Conservation (phyloP, 768 basidiomycete genomes). For the Pisolithus tinctorius region DNA sequence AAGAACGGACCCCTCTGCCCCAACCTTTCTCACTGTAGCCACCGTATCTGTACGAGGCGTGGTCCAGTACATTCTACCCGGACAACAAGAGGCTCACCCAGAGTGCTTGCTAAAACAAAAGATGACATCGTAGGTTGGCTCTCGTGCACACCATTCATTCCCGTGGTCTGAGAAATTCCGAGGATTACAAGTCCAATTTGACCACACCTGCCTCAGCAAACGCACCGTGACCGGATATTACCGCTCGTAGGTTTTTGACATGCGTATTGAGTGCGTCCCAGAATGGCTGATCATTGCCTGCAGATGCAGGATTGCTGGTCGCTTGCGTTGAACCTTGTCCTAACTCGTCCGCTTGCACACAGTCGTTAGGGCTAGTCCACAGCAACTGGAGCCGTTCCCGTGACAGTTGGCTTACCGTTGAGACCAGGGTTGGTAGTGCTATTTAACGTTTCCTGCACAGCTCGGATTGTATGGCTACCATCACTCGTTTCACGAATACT, state of each 20-base stretch:
- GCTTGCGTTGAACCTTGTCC: conserved; percentile 57
- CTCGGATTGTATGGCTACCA: conserved; percentile 23
- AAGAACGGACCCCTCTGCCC: conserved; percentile 61
- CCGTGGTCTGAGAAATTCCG: conserved; percentile 51
- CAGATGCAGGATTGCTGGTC: conserved; percentile 29
- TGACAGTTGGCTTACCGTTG: conserved; percentile 25
- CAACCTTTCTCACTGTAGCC: conserved; percentile 46
- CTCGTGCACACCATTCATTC: conserved; percentile 73
- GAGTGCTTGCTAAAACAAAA: conserved; percentile 78
- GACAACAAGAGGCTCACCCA: conserved; percentile 35
- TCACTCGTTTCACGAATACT: not conserved
- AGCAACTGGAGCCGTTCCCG: not conserved
- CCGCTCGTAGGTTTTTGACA: conserved; percentile 58
- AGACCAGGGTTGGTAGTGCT: conserved; percentile 36
- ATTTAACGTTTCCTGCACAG: conserved; percentile 29
- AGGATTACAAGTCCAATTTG: not conserved
- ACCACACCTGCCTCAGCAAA: not conserved
- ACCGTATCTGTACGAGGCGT: conserved; percentile 45
- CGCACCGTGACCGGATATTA: conserved; percentile 67
- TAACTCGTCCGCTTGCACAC: conserved; percentile 43
- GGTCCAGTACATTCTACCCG: not conserved
- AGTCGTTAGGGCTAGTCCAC: not conserved
- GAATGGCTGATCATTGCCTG: conserved; percentile 50
- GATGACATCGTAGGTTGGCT: conserved; percentile 51
- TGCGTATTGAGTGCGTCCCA: conserved; percentile 54